Percentiles rank a stretch among this genome's conserved stretches.
Evolutionary conservation across 768 basidiomycete species (phyloP).

Genomic region (Lentinula edodes): DNA sequence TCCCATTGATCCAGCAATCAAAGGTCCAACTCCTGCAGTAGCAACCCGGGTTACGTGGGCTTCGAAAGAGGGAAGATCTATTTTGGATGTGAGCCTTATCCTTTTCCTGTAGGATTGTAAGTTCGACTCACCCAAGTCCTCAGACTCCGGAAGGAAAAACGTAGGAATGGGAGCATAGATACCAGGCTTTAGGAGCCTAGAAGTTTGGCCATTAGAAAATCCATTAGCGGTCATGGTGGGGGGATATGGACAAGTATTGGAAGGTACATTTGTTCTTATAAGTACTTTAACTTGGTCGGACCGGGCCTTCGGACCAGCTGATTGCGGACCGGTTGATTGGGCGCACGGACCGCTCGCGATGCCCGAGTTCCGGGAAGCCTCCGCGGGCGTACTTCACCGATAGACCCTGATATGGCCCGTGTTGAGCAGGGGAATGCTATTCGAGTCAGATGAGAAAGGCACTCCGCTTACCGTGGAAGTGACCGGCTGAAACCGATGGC

Average conservation of each 20-base stretch:
- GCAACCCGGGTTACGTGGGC: slow-evolving; percentile 62
- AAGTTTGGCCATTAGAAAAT: slow-evolving; percentile 13
- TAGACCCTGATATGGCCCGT: too few species aligned
- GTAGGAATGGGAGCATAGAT: slow-evolving; percentile 84
- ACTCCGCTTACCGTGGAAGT: neutral
- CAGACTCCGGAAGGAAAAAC: slow-evolving; percentile 70
- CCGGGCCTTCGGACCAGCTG: neutral
- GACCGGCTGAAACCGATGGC: neutral
- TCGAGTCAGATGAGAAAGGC: neutral
- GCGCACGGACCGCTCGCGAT: neutral
- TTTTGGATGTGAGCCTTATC: slow-evolving; percentile 7
- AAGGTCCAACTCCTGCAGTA: slow-evolving; percentile 59
- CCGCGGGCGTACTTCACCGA: neutral
- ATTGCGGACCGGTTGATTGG: neutral
- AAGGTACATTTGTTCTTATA: neutral
- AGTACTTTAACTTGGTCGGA: neutral
- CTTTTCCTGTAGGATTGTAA: slow-evolving; percentile 1
- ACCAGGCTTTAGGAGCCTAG: slow-evolving; percentile 64
- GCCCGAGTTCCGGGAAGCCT: neutral
- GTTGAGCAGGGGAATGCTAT: neutral
- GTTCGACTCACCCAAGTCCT: slow-evolving; percentile 69
- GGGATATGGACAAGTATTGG: neutral
- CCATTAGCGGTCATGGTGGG: slow-evolving; percentile 35
- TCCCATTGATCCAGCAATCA: slow-evolving; percentile 81
- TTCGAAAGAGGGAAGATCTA: slow-evolving; percentile 66